phyloP scores from a whole-genome alignment of 2,329 filamentous ascomycete species.

The Rugonectria rugulosa region DNA sequence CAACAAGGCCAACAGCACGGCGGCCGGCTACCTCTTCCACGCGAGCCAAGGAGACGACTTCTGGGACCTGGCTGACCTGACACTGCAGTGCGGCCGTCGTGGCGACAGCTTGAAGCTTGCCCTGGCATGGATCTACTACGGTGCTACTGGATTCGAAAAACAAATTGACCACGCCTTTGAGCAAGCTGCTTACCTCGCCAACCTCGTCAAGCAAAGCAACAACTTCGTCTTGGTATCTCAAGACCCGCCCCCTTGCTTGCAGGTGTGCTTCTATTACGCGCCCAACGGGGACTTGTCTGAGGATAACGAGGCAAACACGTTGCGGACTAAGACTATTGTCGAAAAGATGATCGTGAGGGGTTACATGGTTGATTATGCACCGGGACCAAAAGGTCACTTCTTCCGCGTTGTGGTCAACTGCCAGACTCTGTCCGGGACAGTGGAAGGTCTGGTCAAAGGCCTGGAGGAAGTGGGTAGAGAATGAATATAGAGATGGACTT shows the following conservation, averaged over 20 bases:
- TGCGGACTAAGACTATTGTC: slow-evolving; percentile 58
- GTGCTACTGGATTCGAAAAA: slow-evolving; percentile 72
- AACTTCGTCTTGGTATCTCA: slow-evolving; percentile 77
- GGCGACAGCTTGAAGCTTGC: slow-evolving; percentile 89
- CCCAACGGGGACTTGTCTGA: slow-evolving; percentile 57
- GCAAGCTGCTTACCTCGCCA: slow-evolving; percentile 73
- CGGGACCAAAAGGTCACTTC: slow-evolving; percentile 62
- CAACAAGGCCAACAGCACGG: slow-evolving; percentile 83
- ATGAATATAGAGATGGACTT: neutral
- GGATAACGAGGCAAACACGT: slow-evolving; percentile 55
- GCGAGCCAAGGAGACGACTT: slow-evolving; percentile 63
- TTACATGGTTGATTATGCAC: slow-evolving; percentile 70
- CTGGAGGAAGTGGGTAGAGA: slow-evolving; percentile 56
- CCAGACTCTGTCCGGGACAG: slow-evolving; percentile 60
- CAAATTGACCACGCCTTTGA: slow-evolving; percentile 78
- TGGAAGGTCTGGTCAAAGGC: slow-evolving; percentile 61
- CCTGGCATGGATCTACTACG: slow-evolving; percentile 90
- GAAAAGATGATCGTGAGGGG: slow-evolving; percentile 57
- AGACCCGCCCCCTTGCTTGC: slow-evolving; percentile 84
- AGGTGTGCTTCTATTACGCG: slow-evolving; percentile 93
- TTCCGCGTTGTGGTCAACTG: slow-evolving; percentile 67
- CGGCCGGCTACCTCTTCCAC: slow-evolving; percentile 87
- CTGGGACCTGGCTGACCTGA: slow-evolving; percentile 92
- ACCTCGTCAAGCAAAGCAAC: slow-evolving; percentile 58
- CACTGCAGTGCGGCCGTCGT: slow-evolving; percentile 88